A percentile compares a stretch with the other conserved stretches of the same genome.
Conservation (phyloP, 768 basidiomycete genomes). For the Lentinula aciculospora region DNA sequence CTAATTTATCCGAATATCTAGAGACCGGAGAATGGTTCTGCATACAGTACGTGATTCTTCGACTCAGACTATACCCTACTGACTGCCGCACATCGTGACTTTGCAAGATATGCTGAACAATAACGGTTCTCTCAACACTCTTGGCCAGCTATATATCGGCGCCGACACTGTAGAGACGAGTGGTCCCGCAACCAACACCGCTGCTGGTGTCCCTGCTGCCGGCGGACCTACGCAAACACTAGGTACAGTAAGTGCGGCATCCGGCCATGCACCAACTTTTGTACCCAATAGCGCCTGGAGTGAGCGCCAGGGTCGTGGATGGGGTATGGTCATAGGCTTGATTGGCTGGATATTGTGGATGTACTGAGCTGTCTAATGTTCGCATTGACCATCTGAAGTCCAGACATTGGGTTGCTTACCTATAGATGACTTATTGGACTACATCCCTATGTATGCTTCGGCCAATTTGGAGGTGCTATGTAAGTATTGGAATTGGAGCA, state of each 20-base stretch:
- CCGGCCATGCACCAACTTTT: constrained; percentile 8
- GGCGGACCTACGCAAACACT: not conserved
- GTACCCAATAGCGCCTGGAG: not conserved
- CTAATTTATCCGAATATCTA: constrained; percentile 12
- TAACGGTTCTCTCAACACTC: constrained; percentile 37
- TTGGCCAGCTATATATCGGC: constrained; percentile 41
- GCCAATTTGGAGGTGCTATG: no score
- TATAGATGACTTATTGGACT: no score
- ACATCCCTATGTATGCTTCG: no score
- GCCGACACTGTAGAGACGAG: constrained; percentile 30
- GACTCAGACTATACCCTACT: not conserved
- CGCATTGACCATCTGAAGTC: no score
- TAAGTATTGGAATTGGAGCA: no score
- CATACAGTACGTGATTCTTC: constrained; percentile 32
- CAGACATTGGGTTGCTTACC: no score
- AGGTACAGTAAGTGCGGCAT: constrained; percentile 3
- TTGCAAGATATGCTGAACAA: constrained; percentile 34
- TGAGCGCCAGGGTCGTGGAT: not conserved
- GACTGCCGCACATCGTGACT: constrained; percentile 1
- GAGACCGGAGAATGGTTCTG: constrained; percentile 33
- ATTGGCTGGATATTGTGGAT: not conserved
- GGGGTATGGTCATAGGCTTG: not conserved
- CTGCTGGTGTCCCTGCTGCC: not conserved
- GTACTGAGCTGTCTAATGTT: not conserved
- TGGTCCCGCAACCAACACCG: constrained; percentile 10